Evolutionary conservation across 2,329 filamentous ascomycete genomes (phyloP).

Genomic region (Hypoxylon sp.): DNA sequence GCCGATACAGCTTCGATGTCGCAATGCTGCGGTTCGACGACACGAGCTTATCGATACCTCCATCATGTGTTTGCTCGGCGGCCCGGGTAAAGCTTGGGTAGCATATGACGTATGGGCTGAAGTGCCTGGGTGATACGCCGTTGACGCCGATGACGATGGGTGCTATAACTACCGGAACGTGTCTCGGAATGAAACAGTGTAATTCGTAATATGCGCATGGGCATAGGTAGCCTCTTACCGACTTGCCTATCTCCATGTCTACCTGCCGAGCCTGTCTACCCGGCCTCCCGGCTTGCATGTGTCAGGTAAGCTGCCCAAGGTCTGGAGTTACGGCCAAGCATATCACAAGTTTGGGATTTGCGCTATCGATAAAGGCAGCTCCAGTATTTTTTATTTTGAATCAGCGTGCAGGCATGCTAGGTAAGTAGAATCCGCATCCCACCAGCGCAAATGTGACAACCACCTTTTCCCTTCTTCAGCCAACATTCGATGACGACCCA

Average conservation of each 20-base stretch:
- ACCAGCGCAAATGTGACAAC: conserved; percentile 10
- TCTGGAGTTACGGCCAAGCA: not conserved
- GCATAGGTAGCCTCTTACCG: too few species aligned
- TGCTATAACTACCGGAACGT: not conserved
- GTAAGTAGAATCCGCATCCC: not conserved
- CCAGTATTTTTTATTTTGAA: not conserved
- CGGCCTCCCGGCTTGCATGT: too few species aligned
- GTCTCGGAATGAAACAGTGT: not conserved
- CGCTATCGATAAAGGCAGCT: conserved; percentile 19
- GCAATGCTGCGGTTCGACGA: not conserved
- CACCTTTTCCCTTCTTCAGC: not conserved
- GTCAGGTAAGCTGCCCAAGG: too few species aligned
- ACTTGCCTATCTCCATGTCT: too few species aligned
- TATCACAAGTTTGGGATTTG: not conserved
- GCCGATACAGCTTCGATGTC: not conserved
- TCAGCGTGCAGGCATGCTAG: too few species aligned
- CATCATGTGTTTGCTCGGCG: too few species aligned
- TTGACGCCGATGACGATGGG: not conserved
- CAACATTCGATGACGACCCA: conserved; percentile 18
- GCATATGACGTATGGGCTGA: conserved; percentile 7
- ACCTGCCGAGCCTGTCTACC: too few species aligned
- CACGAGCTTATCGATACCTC: conserved; percentile 17
- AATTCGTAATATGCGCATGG: not conserved
- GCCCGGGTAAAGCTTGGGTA: not conserved
- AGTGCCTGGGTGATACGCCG: not conserved